Evolutionary conservation across 345 rosid species (phyloP).

Genomic region (Murraya koenigii): DNA sequence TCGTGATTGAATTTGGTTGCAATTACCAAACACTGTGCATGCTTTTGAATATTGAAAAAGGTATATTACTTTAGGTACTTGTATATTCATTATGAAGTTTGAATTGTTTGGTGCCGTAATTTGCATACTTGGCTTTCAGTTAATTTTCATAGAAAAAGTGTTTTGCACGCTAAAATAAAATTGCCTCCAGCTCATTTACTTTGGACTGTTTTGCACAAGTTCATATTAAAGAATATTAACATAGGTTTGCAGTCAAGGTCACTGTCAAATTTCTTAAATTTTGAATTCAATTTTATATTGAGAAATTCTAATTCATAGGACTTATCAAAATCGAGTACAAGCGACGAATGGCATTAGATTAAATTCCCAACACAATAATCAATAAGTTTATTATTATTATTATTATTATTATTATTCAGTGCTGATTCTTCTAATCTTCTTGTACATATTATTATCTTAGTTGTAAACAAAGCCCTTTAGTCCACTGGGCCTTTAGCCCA

Average conservation of each 20-base stretch:
- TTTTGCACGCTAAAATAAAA: neutral
- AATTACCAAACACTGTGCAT: conserved; percentile 8
- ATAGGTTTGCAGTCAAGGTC: neutral
- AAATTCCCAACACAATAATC: too few relatives aligned
- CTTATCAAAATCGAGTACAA: neutral
- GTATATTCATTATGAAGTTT: neutral
- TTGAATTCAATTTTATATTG: too few relatives aligned
- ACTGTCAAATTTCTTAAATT: neutral
- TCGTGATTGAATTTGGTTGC: conserved; percentile 8
- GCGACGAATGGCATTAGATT: too few relatives aligned
- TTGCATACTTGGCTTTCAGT: neutral
- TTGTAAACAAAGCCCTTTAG: neutral
- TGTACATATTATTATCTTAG: neutral
- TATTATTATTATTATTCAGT: too few relatives aligned
- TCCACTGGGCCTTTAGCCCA: neutral
- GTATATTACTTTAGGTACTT: neutral
- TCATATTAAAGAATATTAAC: neutral
- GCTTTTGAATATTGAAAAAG: neutral
- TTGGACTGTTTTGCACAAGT: neutral
- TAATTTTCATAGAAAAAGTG: neutral
- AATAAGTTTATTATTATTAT: too few relatives aligned
- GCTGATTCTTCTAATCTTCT: too few relatives aligned
- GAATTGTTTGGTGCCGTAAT: conserved; percentile 9
- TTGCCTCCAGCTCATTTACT: neutral
- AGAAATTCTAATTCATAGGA: neutral